Evolutionary conservation across 352 stramenopile species (phyloP), one percentile per base, ranked within the genome.

Genomic region (Pythium rhizo-oryzae): DNA sequence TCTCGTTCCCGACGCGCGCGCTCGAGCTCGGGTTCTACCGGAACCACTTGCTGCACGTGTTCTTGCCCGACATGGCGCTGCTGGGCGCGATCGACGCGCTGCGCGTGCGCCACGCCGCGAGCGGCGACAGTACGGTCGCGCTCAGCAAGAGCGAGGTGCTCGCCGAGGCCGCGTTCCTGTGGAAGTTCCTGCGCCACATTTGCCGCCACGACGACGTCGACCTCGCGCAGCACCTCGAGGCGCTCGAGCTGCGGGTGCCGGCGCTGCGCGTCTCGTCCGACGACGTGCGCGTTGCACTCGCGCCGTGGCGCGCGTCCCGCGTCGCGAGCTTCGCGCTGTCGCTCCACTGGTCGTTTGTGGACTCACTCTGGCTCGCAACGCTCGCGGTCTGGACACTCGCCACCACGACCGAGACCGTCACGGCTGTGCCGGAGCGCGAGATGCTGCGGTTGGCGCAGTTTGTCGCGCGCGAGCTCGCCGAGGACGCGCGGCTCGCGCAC

Each of bases 21-120:
- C 70, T 97, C 2, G 82, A 91, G 56, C 60, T 97, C 6, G 82
- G 77, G 7, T 97, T 94, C 62, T 96, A 96, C 68, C 85, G 90
- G 6, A 97, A 97, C 62, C 86, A 96, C 43, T 62, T 96, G 58
- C 69, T 96, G 0, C 84, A 96, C 61, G 69, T 91, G 50, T 95
- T 97, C 37, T 47, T 94, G 8, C 81, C 76, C 1, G 86, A 96
- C 33, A 90, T 93, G 73, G 83, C 87, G 6, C 68, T 93, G 21
- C 63, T 85, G 39, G 81, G 83, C 23, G 84, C 85, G 11, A 67
- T 93, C 25, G 74, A 91, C 58, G 64, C 78, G 49, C 49, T 85
- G 46, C 43, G 82, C 18, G 69, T 69, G 67, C 30, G 28, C 19
- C 7, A 23, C 23, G 13, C 41, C 4, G 18, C 15, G 11, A 41